Evolutionary conservation across 2,329 filamentous ascomycete species (phyloP).

Genomic region (Verticillium dahliae): DNA sequence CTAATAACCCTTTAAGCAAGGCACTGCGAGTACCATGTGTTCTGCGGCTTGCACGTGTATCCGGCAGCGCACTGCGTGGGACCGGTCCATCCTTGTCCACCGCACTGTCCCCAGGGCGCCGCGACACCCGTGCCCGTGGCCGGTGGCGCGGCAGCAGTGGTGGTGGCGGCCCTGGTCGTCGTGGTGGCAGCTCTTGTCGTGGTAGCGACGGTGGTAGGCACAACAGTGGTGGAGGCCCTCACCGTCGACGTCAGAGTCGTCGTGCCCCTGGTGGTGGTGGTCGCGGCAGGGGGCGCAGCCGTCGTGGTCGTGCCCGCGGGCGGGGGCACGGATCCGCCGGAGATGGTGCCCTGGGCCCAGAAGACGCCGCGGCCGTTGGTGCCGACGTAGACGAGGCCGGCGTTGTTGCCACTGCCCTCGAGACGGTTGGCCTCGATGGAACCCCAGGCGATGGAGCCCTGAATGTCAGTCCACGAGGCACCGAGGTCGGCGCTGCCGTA

Average conservation of each 20-base stretch:
- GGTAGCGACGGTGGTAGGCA: background rate
- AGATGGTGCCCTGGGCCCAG: conserved; percentile 8
- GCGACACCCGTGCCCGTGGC: conserved; percentile 8
- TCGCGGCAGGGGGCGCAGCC: conserved; percentile 20
- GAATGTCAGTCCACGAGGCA: conserved; percentile 37
- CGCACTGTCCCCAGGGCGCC: conserved; percentile 28
- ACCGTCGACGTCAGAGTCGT: background rate
- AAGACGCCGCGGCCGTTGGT: conserved; percentile 43
- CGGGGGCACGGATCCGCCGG: background rate
- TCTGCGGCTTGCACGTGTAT: conserved; percentile 15
- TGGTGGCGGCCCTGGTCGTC: background rate
- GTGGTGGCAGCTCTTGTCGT: background rate
- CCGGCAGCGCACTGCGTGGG: conserved; percentile 28
- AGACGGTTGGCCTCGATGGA: conserved; percentile 30
- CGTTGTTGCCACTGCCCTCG: conserved; percentile 37
- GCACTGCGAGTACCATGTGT: conserved; percentile 25
- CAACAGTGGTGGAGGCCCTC: background rate
- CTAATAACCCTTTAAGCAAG: conserved; percentile 17
- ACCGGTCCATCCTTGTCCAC: conserved; percentile 30
- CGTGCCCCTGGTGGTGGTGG: background rate
- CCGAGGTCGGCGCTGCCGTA: conserved; percentile 38
- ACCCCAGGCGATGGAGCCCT: conserved; percentile 39
- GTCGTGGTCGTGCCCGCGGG: conserved; percentile 16
- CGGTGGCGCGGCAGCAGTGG: conserved; percentile 3
- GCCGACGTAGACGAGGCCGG: conserved; percentile 40